Evolutionary conservation across 1,284 basidiomycete species (phyloP), one percentile per base, ranked within the genome.

Genomic region (Spongiforma sp.): DNA sequence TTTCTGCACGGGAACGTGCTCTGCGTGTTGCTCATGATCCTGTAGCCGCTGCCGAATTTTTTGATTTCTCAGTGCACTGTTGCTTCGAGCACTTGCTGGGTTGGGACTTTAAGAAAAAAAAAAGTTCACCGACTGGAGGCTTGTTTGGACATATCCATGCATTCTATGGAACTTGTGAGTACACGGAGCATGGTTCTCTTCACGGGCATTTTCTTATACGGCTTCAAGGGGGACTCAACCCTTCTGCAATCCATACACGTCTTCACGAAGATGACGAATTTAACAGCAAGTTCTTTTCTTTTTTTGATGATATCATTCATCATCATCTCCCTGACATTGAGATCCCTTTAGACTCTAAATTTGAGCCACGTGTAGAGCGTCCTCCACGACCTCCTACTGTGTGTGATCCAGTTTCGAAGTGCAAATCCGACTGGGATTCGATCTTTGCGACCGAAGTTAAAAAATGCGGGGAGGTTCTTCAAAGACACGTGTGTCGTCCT

Each of bases 141-240:
- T 1, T 68, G 5, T 59, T 68, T 26, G 67, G 67, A 1, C 36
- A n/a, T 4, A 1, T 68, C 1, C 7, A 3, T 0, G 67, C 67
- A 1, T 68, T 68, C 43, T 68, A 69, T 54, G 65, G 67, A 2
- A 65, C 67, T 0, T 59, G 17, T 26, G 65, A 68, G 9, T 69
- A 67, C 15, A 69, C 65, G 14, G 67, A 69, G 17, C 17, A 46
- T 5, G 68, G 67, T 1, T 60, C 28, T 2, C 34, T 69, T 0
- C 68, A 69, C 46, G 62, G 65, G 1, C 68, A 69, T 12, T 69
- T 69, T 55, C 55, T 69, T 4, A 10, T 69, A 9, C 69, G 68
- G 62, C 10, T 69, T 5, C 3, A 32, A 24, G 60, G 62, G n/a
- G 62, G 61, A 1, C 0, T 12, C 1, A 68, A 68, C 32, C 64